Base-by-base conservation (phyloP, 2,329 filamentous ascomycete genomes). In the Botrytis deweyae region DNA sequence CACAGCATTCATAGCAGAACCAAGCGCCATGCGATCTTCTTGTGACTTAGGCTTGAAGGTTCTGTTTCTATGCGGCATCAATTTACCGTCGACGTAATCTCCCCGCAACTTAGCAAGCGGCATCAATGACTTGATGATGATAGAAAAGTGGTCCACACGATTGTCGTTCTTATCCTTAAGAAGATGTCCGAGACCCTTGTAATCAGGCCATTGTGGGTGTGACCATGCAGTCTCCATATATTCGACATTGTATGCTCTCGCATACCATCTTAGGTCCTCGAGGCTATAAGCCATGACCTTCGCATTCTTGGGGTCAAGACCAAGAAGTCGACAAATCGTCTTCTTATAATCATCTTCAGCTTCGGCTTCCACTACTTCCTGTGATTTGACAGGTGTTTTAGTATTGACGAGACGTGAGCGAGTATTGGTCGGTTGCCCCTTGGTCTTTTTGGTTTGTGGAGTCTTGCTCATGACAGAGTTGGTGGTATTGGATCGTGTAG, bases 211-310 rank as follows among this genome's bases (percentile, higher is more conserved):
- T n/a, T 42, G 36, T 33, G 40, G 29, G 20, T 69, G 66, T 16
- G 66, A 33, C 66, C 66, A 69, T 9, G 0, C 14, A 9, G 36
- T 42, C 33, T 38, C 66, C 40, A 12, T 18, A 5, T 42, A 58
- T 8, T 69, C 49, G 0, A 29, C 16, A 62, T 78, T 76, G 63
- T 75, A 77, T 3, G 75, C 76, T 38, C 77, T 71, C 16, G 76
- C 77, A 65, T 78, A 78, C 3, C 33, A 49, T 36, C 77, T 72
- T 9, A 77, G 72, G n/a, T 77, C 52, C 2, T 73, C 44, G 0
- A 78, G 67, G 3, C 38, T 64, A 29, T 70, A 74, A 4, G 55
- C 4, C 9, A 49, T 38, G 3, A 66, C 38, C 10, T 61, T 18
- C 20, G 67, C 25, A 9, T 68, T 29, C 12, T 59, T 20, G 5